Percentiles rank a stretch among this genome's conserved stretches.
Conservation (phyloP, 1,139 yeast genomes). For the Taphrina confusa region DNA sequence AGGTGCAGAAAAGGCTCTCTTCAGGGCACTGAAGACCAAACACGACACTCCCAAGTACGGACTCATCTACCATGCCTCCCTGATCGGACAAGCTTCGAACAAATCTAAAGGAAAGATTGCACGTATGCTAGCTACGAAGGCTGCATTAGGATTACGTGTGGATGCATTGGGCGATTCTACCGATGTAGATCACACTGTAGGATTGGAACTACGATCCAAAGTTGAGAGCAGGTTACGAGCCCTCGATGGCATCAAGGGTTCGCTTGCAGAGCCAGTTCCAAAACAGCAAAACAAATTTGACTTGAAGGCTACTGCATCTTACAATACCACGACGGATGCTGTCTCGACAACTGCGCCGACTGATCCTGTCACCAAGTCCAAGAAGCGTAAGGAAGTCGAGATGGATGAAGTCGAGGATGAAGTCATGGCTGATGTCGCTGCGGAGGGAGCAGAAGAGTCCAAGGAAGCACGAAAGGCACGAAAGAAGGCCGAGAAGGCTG, state of each 20-base stretch:
- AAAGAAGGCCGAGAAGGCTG: conserved; percentile 40
- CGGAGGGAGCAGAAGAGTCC: conserved; percentile 49
- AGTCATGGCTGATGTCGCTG: conserved; percentile 40
- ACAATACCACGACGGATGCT: conserved; percentile 92
- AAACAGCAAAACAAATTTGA: conserved; percentile 66
- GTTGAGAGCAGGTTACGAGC: conserved; percentile 93
- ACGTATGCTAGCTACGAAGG: conserved; percentile 96
- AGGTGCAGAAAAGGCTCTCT: conserved; percentile 98
- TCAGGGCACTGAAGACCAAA: conserved; percentile 97
- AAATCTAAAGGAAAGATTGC: conserved; percentile 99
- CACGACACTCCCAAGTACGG: conserved; percentile 99
- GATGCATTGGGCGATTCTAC: conserved; percentile 97
- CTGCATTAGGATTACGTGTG: conserved; percentile 92
- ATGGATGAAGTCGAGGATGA: conserved; percentile 42
- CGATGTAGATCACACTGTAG: conserved; percentile 91
- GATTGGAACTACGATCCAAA: conserved; percentile 86
- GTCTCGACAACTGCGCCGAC: conserved; percentile 43
- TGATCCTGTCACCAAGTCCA: conserved; percentile 41
- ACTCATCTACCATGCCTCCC: conserved; percentile 92
- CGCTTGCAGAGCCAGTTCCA: conserved; percentile 43
- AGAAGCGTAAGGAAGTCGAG: conserved; percentile 44
- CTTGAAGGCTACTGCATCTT: conserved; percentile 77
- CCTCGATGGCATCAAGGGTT: conserved; percentile 76
- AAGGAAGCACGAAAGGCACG: conserved; percentile 46
- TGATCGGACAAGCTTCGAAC: conserved; percentile 93